A percentile compares a stretch with the other conserved stretches of the same genome.
Conservation (phyloP, 345 rosid genomes). For the Gossypioides kirkii region DNA sequence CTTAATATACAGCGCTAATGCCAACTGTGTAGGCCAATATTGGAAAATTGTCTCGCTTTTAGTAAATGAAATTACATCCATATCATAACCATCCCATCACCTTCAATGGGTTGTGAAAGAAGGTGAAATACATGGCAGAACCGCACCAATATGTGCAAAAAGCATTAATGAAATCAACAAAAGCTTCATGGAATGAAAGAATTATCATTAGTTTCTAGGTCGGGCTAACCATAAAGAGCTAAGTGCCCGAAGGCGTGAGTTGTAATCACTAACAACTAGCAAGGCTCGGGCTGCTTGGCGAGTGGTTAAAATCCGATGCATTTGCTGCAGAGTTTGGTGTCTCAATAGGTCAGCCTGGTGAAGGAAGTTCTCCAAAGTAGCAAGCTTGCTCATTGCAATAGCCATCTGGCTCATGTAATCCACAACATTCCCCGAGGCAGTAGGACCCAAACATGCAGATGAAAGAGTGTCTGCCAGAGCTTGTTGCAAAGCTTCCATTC, state of each 20-base stretch:
- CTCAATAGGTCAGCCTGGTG: slow-evolving; percentile 95
- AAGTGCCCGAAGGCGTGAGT: slow-evolving; percentile 81
- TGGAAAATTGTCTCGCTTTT: not conserved
- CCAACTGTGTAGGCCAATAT: not conserved
- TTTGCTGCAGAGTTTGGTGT: slow-evolving; percentile 86
- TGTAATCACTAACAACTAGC: slow-evolving; percentile 71
- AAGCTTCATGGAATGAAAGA: not conserved
- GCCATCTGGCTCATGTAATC: slow-evolving; percentile 97
- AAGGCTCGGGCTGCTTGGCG: slow-evolving; percentile 88
- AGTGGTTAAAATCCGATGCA: slow-evolving; percentile 77
- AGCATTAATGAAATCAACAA: not conserved
- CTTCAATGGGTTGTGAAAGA: not conserved
- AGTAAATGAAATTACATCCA: not conserved
- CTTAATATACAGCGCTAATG: not conserved
- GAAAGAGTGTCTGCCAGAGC: slow-evolving; percentile 79
- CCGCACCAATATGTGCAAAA: not conserved
- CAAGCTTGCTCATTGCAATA: slow-evolving; percentile 81
- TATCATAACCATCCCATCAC: not conserved
- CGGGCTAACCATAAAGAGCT: slow-evolving; percentile 93
- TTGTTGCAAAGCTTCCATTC: slow-evolving; percentile 96
- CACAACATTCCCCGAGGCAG: slow-evolving; percentile 65
- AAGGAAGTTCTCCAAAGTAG: slow-evolving; percentile 80
- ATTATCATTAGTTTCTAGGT: slow-evolving; percentile 48
- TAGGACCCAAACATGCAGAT: slow-evolving; percentile 54
- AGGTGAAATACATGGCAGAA: slow-evolving; percentile 2